Evolutionary conservation across 495 filamentous ascomycete genomes (phyloP), one percentile per base, ranked within the genome.

Genomic region (Cladorrhinum samala): DNA sequence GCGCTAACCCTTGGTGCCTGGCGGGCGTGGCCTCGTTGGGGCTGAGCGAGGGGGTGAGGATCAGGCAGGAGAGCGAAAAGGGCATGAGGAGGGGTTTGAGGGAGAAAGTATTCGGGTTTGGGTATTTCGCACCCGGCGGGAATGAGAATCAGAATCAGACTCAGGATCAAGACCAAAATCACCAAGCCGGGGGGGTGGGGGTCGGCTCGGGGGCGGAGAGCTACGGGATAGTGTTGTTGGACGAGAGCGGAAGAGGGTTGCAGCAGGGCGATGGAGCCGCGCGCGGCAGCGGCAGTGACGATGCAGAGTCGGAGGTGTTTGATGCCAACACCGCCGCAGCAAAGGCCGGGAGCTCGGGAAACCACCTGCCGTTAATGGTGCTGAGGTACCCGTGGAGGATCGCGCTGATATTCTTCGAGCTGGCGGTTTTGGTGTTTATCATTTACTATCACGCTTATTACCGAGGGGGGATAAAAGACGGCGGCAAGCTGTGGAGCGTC

Each of bases 371-470:
- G n/a, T 65, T 69, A 17, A 55, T 69, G 55, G 14, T 60, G 20
- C 52, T 69, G 17, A 53, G 62, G 14, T 53, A 57, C 23, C 61
- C 63, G 5, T 68, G 62, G 65, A 53, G 65, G 23, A 55, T 65
- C 2, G 25, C 41, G 13, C 55, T 68, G 40, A 44, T 64, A 5
- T 30, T 58, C 13, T 60, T 69, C 24, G 59, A 68, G 36, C 53
- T 62, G 19, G 63, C 38, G 1, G 27, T 68, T 0, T 54, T 69
- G 2, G 42, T 60, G 21, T 64, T 71, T 19, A 54, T 69, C 41
- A 44, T 66, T 5, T 70, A 70, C 19, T 67, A 64, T 41, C 54
- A 67, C 40, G 59, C 60, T 44, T 69, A 72, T 48, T 55, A 67
- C 47, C 54, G 57, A 49, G 54, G 59, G 21, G 60, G 51, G n/a